phyloP scores from a whole-genome alignment of 805 yeast genomes.

The Candida coleopterorum region DNA sequence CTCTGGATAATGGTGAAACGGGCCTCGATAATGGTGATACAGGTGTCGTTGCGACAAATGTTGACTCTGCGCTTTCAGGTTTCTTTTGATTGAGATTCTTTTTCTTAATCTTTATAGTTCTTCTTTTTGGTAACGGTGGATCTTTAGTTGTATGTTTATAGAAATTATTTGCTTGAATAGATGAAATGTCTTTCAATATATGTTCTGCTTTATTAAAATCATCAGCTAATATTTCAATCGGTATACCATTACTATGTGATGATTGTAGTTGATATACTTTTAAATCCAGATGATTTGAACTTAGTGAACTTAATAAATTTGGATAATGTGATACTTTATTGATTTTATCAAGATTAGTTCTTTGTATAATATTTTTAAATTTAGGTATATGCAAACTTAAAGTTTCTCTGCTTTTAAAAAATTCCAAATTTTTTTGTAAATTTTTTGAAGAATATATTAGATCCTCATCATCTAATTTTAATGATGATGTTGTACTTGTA shows the following conservation, averaged over 20 bases:
- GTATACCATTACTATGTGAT: slow-evolving; percentile 30
- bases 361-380: slow-evolving; percentile 52
- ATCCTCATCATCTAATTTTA: slow-evolving; percentile 11
- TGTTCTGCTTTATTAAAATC: slow-evolving; percentile 29
- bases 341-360: slow-evolving; percentile 45
- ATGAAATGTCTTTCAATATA: slow-evolving; percentile 37
- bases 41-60: background rate
- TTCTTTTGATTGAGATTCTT: no score
- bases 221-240: slow-evolving; percentile 29
- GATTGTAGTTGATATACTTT: slow-evolving; percentile 9
- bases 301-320: slow-evolving; percentile 32
- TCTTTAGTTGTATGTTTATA: slow-evolving; percentile 23
- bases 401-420: slow-evolving; percentile 67
- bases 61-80: background rate
- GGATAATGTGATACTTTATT: slow-evolving; percentile 28
- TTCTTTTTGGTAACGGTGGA: slow-evolving; percentile 36
- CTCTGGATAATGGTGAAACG: background rate
- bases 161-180: slow-evolving; percentile 42
- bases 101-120: slow-evolving; percentile 31
- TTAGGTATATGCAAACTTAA: slow-evolving; percentile 63
- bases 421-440: slow-evolving; percentile 26
- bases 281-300: slow-evolving; percentile 18
- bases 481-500: slow-evolving; percentile 5
- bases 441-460: slow-evolving; percentile 45
- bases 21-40: background rate